phyloP scores from a whole-genome alignment of 2,329 filamentous ascomycete genomes.

The Chrysosporium queenslandicum region DNA sequence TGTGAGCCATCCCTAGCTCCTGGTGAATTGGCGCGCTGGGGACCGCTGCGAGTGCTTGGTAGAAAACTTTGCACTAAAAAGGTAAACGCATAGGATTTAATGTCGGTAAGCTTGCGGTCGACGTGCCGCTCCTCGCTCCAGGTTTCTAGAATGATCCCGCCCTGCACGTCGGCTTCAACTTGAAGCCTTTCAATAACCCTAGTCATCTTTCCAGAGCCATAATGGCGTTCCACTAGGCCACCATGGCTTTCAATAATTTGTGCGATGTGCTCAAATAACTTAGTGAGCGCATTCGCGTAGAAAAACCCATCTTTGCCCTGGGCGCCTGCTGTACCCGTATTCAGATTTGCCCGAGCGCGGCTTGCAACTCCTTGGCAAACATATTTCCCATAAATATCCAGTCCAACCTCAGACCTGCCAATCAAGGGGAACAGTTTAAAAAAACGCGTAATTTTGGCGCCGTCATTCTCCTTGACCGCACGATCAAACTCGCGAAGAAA shows the following conservation, averaged over 20 bases:
- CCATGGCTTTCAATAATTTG: slow-evolving; percentile 92
- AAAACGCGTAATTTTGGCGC: slow-evolving; percentile 81
- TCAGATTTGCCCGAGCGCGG: slow-evolving; percentile 69
- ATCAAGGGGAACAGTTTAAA: slow-evolving; percentile 98
- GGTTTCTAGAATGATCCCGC: slow-evolving; percentile 87
- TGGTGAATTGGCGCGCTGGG: slow-evolving; percentile 65
- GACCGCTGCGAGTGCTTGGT: slow-evolving; percentile 56
- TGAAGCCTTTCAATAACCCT: slow-evolving; percentile 88
- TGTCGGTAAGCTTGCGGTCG: slow-evolving; percentile 79
- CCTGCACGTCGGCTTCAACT: slow-evolving; percentile 90
- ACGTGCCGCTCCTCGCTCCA: slow-evolving; percentile 85
- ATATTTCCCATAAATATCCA: slow-evolving; percentile 92
- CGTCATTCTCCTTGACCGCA: slow-evolving; percentile 77
- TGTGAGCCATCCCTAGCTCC: slow-evolving; percentile 47
- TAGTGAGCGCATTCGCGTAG: slow-evolving; percentile 81
- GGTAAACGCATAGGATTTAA: slow-evolving; percentile 95
- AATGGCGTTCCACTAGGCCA: slow-evolving; percentile 83
- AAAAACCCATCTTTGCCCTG: slow-evolving; percentile 71
- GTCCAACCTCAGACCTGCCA: slow-evolving; percentile 71
- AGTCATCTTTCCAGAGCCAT: slow-evolving; percentile 85
- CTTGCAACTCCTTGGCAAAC: slow-evolving; percentile 90
- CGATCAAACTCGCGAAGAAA: slow-evolving; percentile 94
- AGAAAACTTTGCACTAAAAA: slow-evolving; percentile 94
- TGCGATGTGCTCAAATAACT: slow-evolving; percentile 93
- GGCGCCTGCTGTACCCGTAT: slow-evolving; percentile 51